A percentile compares a stretch with the other conserved stretches of the same genome.
Conservation (phyloP, 768 basidiomycete genomes). For the Amanita phalloides region DNA sequence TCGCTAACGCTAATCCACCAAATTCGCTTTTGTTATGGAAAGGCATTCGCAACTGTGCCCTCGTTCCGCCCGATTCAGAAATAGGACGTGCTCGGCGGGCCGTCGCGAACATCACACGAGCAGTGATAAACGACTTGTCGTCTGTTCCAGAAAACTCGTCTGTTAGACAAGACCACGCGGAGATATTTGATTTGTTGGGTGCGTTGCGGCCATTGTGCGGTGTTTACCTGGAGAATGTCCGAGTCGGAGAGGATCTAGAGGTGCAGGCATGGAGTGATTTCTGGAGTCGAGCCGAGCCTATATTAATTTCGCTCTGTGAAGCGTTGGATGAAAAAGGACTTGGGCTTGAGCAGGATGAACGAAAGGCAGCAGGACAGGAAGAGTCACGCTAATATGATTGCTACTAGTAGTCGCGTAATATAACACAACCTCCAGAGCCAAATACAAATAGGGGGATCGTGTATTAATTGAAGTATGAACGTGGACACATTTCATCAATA, state of each 20-base stretch:
- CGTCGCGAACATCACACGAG: slow-evolving; percentile 10
- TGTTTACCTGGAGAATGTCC: slow-evolving; percentile 10
- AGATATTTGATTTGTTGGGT: slow-evolving; percentile 15
- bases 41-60: slow-evolving; percentile 16
- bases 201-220: slow-evolving; percentile 15
- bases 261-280: slow-evolving; percentile 12
- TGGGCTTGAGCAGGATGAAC: slow-evolving; percentile 14
- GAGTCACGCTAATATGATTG: too few species aligned
- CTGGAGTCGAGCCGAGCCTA: slow-evolving; percentile 16
- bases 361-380: not conserved
- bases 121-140: slow-evolving; percentile 13
- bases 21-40: too few species aligned
- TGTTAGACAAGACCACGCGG: slow-evolving; percentile 10
- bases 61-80: slow-evolving; percentile 15
- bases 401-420: too few species aligned
- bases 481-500: too few species aligned
- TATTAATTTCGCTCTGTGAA: slow-evolving; percentile 13
- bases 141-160: slow-evolving; percentile 12
- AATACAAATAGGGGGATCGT: too few species aligned
- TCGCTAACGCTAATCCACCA: not conserved
- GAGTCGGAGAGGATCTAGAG: not conserved
- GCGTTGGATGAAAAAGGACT: slow-evolving; percentile 16
- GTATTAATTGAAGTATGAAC: too few species aligned
- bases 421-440: too few species aligned
- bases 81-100: slow-evolving; percentile 17